Evolutionary conservation across 306 rosid genomes (phyloP), one percentile per base, ranked within the genome.

Genomic region (Malus fusca): DNA sequence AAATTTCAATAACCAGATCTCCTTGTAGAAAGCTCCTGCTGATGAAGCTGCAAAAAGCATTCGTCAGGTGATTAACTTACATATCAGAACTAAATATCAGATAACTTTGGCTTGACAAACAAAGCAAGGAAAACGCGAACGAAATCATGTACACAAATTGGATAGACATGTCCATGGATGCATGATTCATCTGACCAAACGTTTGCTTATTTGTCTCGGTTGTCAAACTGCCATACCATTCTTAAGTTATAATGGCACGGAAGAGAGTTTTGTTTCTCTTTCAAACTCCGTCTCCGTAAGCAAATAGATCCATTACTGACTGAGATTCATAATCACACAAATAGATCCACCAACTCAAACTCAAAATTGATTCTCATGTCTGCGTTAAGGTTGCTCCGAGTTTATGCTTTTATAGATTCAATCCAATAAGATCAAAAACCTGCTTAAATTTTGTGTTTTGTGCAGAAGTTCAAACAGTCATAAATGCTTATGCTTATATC

Each of bases 1-100:
- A 48, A 88, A 59, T 69, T 81, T 84, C 83, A 79, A 46, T 42
- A 84, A 73, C 79, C 81, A 76, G 82, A 76, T 79, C 59, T 69
- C 77, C 75, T 82, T 56, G n/a, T 28, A 77, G 69, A 69, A 75
- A 80, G 75, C 76, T 62, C 82, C 67, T 51, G 53, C 55, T 18
- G 92, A 88, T 22, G 79, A 83, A 71, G 90, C 97, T 91, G 94
- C 83, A 83, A 73, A 11, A 77, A 42, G n/a, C 58, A 44, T 12
- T 22, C 11, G 40, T 61, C 70, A 63, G 15, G 33, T 1, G 13
- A 23, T 62, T 13, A 62, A 21, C 31, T 44, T 18, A 6, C 21
- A 28, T 21, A 30, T 30, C 35, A 14, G 21, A 61, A 26, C 31
- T 26, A 26, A 26, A 44, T 17, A 59, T 62, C 30, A 44, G 10